phyloP scores from a whole-genome alignment of 129 eudicot species.

The Lonicera japonica region DNA sequence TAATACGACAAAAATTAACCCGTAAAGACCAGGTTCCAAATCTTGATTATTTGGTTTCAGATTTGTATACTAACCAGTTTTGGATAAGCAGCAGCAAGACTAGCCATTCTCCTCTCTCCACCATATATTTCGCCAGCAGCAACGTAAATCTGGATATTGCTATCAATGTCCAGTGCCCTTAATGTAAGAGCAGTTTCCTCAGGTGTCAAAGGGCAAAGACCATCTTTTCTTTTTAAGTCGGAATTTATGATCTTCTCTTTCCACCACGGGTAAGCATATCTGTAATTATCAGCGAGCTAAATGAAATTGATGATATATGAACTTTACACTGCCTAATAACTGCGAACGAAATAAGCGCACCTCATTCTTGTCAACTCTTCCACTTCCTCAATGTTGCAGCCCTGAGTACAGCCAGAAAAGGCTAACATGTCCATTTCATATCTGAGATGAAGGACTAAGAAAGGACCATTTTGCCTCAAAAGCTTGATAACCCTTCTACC shows the following conservation, averaged over 20 bases:
- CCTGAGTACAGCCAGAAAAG: constrained; percentile 96
- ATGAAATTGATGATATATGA: not conserved
- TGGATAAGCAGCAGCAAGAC: constrained; percentile 69
- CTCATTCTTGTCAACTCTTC: constrained; percentile 94
- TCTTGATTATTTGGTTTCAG: not conserved
- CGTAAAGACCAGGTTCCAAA: not conserved
- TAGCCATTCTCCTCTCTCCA: constrained; percentile 75
- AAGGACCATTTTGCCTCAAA: constrained; percentile 76
- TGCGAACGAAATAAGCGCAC: constrained; percentile 22
- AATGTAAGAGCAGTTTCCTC: constrained; percentile 91
- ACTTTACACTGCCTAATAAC: not conserved
- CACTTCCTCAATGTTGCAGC: constrained; percentile 74
- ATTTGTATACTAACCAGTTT: constrained; percentile 59
- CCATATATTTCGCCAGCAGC: constrained; percentile 99
- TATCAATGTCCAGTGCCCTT: constrained; percentile 76
- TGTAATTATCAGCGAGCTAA: constrained; percentile 21
- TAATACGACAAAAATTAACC: not conserved
- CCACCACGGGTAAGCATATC: constrained; percentile 99
- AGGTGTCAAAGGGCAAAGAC: constrained; percentile 95
- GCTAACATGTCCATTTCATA: constrained; percentile 99
- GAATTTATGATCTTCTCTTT: constrained; percentile 94
- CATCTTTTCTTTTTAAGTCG: constrained; percentile 80
- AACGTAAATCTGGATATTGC: constrained; percentile 71
- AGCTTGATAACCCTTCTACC: constrained; percentile 70
- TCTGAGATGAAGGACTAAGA: constrained; percentile 90